Conservation (phyloP, 2,329 filamentous ascomycete genomes). For the Cercospora citrullina region DNA sequence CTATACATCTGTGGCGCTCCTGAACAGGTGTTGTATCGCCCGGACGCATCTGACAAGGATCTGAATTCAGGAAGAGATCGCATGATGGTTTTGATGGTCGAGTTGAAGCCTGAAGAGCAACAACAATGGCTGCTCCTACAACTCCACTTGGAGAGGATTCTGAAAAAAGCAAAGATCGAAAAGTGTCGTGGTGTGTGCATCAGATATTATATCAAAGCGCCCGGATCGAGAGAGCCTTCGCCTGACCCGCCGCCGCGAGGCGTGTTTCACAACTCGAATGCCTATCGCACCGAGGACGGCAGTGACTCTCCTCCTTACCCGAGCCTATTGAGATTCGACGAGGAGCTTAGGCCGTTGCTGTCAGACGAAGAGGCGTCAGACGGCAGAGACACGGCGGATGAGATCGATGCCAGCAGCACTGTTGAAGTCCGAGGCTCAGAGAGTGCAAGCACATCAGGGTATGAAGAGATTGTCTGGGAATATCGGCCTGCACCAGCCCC, state of each 20-base stretch:
- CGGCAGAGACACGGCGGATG: background rate
- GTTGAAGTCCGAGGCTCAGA: background rate
- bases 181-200: background rate
- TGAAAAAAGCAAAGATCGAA: background rate
- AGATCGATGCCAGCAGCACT: background rate
- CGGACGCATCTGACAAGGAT: background rate
- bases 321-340: background rate
- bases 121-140: background rate
- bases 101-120: background rate
- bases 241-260: background rate
- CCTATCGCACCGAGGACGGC: background rate
- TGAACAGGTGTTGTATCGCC: background rate
- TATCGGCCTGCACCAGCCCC: background rate
- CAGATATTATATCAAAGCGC: background rate
- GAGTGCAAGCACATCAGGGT: background rate
- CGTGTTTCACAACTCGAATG: background rate
- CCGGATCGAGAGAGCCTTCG: background rate
- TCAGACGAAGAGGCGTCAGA: background rate
- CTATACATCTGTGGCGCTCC: conserved; percentile 3
- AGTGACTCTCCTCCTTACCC: background rate
- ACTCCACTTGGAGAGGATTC: background rate
- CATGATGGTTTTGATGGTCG: conserved; percentile 2
- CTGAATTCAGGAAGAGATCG: background rate
- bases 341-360: background rate
- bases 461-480: background rate